phyloP scores from a whole-genome alignment of 192 early-diverging fungal species.

The Dissophora ornata region DNA sequence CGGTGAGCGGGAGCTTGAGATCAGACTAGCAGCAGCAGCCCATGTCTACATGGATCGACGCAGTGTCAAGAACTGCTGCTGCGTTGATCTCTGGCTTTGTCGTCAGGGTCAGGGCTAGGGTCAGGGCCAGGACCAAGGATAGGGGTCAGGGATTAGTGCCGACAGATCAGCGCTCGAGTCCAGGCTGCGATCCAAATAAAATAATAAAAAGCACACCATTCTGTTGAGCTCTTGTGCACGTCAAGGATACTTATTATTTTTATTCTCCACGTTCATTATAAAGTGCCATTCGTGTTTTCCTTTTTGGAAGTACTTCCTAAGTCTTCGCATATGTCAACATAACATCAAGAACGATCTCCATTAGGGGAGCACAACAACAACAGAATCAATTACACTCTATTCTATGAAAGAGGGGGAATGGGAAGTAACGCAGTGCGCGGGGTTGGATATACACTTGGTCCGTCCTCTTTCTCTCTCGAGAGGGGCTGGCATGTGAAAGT shows the following conservation, averaged over 20 bases:
- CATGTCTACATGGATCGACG: too few species aligned
- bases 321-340: constrained; percentile 23
- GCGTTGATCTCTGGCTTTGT: too few species aligned
- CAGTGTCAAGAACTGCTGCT: too few species aligned
- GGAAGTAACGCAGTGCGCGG: background rate
- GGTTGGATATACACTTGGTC: constrained; percentile 16
- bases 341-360: too few species aligned
- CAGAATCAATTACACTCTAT: background rate
- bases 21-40: too few species aligned
- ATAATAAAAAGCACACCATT: constrained; percentile 19
- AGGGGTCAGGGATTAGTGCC: too few species aligned
- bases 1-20: too few species aligned
- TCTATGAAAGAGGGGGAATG: background rate
- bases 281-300: constrained; percentile 4
- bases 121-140: too few species aligned
- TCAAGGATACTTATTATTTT: background rate
- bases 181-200: background rate
- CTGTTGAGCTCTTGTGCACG: constrained; percentile 24
- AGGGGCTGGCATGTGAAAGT: constrained; percentile 37
- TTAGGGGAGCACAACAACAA: too few species aligned
- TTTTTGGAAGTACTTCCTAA: background rate
- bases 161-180: background rate
- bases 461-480: constrained; percentile 2
- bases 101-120: background rate
- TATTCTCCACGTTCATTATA: constrained; percentile 22